These are phyloP conservation scores for Rosa lucieae DNA, from an alignment of 306 rosid genomes.

Conservation along the genomic window DNA sequence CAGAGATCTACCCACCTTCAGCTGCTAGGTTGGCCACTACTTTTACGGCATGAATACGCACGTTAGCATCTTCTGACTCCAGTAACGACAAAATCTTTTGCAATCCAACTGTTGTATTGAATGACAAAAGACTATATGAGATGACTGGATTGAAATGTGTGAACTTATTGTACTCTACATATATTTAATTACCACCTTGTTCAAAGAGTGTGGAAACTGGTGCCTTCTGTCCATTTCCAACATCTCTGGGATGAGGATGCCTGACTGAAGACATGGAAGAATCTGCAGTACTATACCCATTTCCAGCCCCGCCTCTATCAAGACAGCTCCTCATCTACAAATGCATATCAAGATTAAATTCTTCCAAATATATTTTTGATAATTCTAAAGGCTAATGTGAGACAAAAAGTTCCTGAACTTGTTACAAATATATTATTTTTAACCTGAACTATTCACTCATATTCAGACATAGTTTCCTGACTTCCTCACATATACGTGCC, in stretches of 20 bases:
- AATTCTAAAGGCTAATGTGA: slow-evolving; percentile 20
- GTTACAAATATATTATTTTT: slow-evolving; percentile 13
- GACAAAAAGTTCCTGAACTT: slow-evolving; percentile 21
- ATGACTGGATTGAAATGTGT: slow-evolving; percentile 17
- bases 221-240: slow-evolving; percentile 62
- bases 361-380: slow-evolving; percentile 9
- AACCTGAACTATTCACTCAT: slow-evolving; percentile 6
- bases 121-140: slow-evolving; percentile 20
- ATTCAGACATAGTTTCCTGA: slow-evolving; percentile 11
- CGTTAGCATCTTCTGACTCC: slow-evolving; percentile 94
- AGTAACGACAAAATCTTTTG: slow-evolving; percentile 86
- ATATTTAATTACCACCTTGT: slow-evolving; percentile 54
- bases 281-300: slow-evolving; percentile 56
- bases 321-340: slow-evolving; percentile 77
- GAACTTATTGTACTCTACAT: slow-evolving; percentile 15
- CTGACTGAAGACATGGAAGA: slow-evolving; percentile 61
- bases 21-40: slow-evolving; percentile 98
- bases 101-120: slow-evolving; percentile 72
- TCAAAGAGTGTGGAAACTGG: slow-evolving; percentile 77
- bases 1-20: slow-evolving; percentile 60
- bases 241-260: slow-evolving; percentile 60
- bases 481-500: background rate
- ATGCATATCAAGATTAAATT: slow-evolving; percentile 18
- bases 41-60: slow-evolving; percentile 95
- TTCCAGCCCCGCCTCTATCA: slow-evolving; percentile 60